Evolutionary conservation across 2,329 filamentous ascomycete species (phyloP).

Genomic region (Fusarium gaditjirri): DNA sequence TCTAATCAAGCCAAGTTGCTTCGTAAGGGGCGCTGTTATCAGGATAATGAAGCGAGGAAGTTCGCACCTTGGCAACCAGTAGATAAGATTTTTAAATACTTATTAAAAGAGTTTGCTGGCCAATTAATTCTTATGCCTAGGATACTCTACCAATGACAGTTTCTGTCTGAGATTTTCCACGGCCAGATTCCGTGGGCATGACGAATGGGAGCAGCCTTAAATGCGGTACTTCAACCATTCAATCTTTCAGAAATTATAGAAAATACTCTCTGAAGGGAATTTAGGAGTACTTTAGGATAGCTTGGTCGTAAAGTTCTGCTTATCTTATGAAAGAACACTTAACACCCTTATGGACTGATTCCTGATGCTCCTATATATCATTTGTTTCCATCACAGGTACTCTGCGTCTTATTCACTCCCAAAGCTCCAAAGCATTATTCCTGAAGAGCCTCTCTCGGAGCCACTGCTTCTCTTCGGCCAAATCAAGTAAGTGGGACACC

Average conservation of each 20-base stretch:
- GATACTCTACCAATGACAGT: no score
- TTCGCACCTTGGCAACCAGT: background rate
- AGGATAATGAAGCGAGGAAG: background rate
- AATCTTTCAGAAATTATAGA: background rate
- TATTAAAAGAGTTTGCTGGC: background rate
- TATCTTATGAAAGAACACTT: no score
- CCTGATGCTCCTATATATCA: background rate
- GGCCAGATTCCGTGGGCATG: background rate
- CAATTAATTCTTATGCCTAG: no score
- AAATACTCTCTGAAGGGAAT: background rate
- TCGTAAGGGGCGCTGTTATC: slow-evolving; percentile 1
- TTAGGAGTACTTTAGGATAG: no score
- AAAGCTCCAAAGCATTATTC: background rate
- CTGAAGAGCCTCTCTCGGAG: background rate
- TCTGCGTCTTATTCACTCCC: background rate
- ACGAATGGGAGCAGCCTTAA: background rate
- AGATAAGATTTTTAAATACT: background rate
- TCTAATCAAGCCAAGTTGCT: slow-evolving; percentile 4
- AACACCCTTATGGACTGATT: background rate
- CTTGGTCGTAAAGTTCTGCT: no score
- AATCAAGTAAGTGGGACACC: background rate
- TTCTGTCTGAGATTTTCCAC: background rate
- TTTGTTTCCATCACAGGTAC: background rate
- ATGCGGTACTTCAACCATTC: background rate
- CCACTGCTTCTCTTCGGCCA: background rate